A percentile compares a stretch with the other conserved stretches of the same genome.
Evolutionary conservation across 441 rosid genomes (phyloP).

Genomic region (Macaranga tanarius): DNA sequence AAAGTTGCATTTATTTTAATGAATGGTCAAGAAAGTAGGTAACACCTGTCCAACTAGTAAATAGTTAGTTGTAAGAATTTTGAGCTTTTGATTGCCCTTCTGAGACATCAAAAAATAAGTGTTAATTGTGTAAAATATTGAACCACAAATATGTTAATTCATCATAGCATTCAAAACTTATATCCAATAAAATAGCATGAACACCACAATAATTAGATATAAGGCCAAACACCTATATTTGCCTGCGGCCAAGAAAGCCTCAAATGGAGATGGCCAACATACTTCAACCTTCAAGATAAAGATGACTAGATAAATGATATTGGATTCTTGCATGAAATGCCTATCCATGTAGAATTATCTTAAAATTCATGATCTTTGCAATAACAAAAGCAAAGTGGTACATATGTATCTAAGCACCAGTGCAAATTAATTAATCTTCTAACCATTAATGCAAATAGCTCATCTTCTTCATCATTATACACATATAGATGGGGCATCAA

Average conservation of each 20-base stretch:
- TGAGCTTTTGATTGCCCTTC: not conserved
- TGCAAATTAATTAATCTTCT: not conserved
- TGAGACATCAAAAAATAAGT: not conserved
- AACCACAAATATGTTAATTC: not conserved
- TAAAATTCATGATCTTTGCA: not conserved
- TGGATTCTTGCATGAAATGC: not conserved
- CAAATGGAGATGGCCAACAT: not conserved
- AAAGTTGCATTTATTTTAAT: conserved; percentile 90
- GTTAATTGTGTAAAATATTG: not conserved
- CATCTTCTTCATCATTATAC: not conserved
- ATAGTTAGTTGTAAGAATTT: conserved; percentile 6
- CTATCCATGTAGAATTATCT: not conserved
- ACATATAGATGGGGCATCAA: no score
- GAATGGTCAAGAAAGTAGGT: conserved; percentile 87
- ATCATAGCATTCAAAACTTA: not conserved
- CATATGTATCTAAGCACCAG: not conserved
- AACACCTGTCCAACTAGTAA: conserved; percentile 57
- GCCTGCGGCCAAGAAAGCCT: not conserved
- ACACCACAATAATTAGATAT: not conserved
- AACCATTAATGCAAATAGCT: not conserved
- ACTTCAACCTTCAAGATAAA: not conserved
- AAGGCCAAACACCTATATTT: not conserved
- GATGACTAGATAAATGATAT: not conserved
- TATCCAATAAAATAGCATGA: not conserved
- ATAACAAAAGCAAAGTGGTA: not conserved